Conservation (phyloP, 2,329 filamentous ascomycete species). For the Colletotrichum gigasporum region DNA sequence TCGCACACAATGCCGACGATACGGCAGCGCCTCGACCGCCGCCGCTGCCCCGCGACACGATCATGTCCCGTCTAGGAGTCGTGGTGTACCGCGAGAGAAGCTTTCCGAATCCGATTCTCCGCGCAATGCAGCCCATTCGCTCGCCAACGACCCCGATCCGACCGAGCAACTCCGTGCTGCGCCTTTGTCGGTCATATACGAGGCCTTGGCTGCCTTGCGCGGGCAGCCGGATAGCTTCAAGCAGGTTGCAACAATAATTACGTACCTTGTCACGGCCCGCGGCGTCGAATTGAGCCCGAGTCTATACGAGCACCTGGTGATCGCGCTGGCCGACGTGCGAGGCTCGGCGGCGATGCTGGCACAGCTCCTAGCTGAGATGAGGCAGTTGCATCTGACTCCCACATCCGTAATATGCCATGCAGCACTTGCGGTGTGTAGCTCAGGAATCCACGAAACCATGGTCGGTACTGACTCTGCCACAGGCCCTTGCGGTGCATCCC, state of each 20-base stretch:
- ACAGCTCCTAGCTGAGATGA: constrained; percentile 78
- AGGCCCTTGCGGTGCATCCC: constrained; percentile 83
- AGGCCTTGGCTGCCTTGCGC: constrained; percentile 53
- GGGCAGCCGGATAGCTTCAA: constrained; percentile 47
- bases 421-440: constrained; percentile 68
- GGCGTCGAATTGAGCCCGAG: constrained; percentile 63
- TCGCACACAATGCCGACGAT: constrained; percentile 6
- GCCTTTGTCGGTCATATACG: constrained; percentile 53
- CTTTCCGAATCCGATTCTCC: background rate
- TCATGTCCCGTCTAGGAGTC: background rate
- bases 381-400: constrained; percentile 64
- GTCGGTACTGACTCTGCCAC: constrained; percentile 10
- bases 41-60: background rate
- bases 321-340: constrained; percentile 72
- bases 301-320: constrained; percentile 80
- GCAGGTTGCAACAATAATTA: constrained; percentile 57
- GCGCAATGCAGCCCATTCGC: background rate
- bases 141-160: constrained; percentile 22
- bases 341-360: constrained; percentile 74
- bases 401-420: constrained; percentile 77
- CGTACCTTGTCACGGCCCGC: constrained; percentile 66
- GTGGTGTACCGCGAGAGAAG: constrained; percentile 14
- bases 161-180: constrained; percentile 39
- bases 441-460: too few relatives aligned
- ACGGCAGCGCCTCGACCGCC: background rate